Conservation (phyloP, 805 yeast genomes). For the Ogataea trehaloabstinens region DNA sequence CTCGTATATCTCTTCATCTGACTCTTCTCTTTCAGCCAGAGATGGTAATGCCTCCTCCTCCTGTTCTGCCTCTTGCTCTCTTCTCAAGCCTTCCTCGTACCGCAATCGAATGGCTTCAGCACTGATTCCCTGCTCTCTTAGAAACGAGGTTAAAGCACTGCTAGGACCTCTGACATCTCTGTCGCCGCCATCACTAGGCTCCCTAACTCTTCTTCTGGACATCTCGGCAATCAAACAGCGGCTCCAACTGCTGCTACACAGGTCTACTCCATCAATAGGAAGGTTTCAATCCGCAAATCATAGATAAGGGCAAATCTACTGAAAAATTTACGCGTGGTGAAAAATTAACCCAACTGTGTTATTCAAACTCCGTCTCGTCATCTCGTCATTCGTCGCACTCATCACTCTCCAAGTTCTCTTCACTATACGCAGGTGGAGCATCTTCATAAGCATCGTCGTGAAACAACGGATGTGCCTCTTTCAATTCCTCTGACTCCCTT, state of each 20-base stretch:
- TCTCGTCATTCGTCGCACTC: no score
- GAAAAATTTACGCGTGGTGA: no score
- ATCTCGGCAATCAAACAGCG: constrained; percentile 15
- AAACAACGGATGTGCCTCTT: neutral
- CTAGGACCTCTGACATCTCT: constrained; percentile 55
- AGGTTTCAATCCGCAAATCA: no score
- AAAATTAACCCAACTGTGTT: no score
- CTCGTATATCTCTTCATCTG: constrained; percentile 37
- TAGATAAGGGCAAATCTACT: neutral
- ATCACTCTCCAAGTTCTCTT: neutral
- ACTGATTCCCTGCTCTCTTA: constrained; percentile 84
- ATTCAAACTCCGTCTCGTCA: no score
- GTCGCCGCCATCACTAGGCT: constrained; percentile 7
- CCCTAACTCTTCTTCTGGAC: constrained; percentile 25
- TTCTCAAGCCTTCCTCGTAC: constrained; percentile 28
- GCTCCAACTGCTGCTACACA: no score
- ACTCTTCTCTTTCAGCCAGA: constrained; percentile 19
- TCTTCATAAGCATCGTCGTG: neutral
- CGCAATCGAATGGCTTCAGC: constrained; percentile 69
- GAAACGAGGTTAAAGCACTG: constrained; percentile 86
- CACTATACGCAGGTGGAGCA: neutral
- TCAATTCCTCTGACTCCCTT: neutral
- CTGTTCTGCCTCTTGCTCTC: constrained; percentile 32
- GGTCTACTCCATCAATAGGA: neutral
- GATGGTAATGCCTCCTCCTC: constrained; percentile 21